Percentiles rank a stretch among this genome's conserved stretches.
Evolutionary conservation across 2,329 filamentous ascomycete genomes (phyloP).

Genomic region (Mariannaea elegans): DNA sequence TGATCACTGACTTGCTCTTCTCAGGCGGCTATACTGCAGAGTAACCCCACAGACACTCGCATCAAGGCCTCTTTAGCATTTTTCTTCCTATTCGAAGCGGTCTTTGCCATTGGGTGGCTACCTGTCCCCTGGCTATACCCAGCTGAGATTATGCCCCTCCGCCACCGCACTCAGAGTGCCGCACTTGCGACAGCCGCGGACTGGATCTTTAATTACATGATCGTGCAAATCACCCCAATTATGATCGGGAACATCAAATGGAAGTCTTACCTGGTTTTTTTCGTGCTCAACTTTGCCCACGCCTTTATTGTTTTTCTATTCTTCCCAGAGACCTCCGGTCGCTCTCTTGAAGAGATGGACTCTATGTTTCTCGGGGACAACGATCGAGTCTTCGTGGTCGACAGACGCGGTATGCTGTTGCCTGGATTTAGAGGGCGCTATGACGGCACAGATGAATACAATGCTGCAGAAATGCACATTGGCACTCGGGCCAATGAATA

Average conservation of each 20-base stretch:
- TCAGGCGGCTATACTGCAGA: too few species aligned
- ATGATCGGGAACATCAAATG: slow-evolving; percentile 65
- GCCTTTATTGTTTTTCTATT: slow-evolving; percentile 59
- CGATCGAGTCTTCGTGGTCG: too few species aligned
- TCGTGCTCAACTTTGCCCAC: slow-evolving; percentile 60
- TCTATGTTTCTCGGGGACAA: too few species aligned
- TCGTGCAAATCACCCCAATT: slow-evolving; percentile 79
- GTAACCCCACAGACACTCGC: too few species aligned
- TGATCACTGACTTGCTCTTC: too few species aligned
- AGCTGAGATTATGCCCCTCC: slow-evolving; percentile 68
- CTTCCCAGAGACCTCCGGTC: slow-evolving; percentile 54
- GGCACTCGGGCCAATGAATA: too few species aligned
- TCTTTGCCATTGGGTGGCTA: slow-evolving; percentile 55
- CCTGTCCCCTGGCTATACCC: slow-evolving; percentile 69
- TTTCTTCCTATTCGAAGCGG: background rate
- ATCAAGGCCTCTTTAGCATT: too few species aligned
- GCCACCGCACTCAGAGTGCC: slow-evolving; percentile 65
- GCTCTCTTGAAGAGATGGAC: slow-evolving; percentile 32
- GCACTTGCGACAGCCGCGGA: slow-evolving; percentile 66
- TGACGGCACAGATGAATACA: too few species aligned
- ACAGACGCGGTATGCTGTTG: too few species aligned
- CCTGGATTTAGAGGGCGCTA: too few species aligned
- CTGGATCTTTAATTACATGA: slow-evolving; percentile 75
- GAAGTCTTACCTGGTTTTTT: slow-evolving; percentile 60
- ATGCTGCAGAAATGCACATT: too few species aligned